Evolutionary conservation across 805 yeast genomes (phyloP).

Genomic region (Cyberlindnera euphorbiae): DNA sequence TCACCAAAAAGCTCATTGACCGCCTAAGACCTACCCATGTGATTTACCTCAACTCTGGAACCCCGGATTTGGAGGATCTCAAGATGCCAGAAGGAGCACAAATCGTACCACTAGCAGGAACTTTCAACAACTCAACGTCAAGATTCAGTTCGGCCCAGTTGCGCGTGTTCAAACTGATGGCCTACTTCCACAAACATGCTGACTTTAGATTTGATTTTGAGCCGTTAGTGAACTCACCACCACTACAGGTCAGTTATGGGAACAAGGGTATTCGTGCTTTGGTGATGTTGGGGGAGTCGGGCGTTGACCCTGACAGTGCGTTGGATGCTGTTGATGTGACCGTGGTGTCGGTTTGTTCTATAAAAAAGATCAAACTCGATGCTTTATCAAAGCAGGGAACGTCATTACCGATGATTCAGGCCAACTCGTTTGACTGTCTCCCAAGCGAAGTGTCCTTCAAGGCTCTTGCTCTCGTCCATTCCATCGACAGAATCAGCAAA

Average conservation of each 20-base stretch:
- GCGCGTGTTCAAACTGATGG: conserved; percentile 44
- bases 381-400: no score
- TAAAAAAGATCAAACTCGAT: no score
- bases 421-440: conserved; percentile 4
- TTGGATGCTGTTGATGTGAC: conserved; percentile 33
- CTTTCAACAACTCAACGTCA: conserved; percentile 14
- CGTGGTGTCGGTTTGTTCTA: conserved; percentile 29
- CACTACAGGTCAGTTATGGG: conserved; percentile 37
- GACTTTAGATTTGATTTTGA: conserved; percentile 33
- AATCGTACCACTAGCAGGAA: conserved; percentile 33
- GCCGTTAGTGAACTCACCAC: conserved; percentile 37
- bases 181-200: conserved; percentile 46
- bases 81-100: conserved; percentile 25
- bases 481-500: conserved; percentile 39
- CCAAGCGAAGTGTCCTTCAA: conserved; percentile 28
- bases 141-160: conserved; percentile 48
- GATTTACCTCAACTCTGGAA: conserved; percentile 46
- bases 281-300: conserved; percentile 30
- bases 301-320: conserved; percentile 31
- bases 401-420: conserved; percentile 16
- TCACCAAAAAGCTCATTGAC: conserved; percentile 42
- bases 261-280: conserved; percentile 34
- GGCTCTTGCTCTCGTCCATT: conserved; percentile 64
- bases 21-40: conserved; percentile 50
- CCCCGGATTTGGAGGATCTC: conserved; percentile 26